A percentile compares a stretch with the other conserved stretches of the same genome.
phyloP scores from a whole-genome alignment of 495 filamentous ascomycete species.

The Achaetomiella virescens region DNA sequence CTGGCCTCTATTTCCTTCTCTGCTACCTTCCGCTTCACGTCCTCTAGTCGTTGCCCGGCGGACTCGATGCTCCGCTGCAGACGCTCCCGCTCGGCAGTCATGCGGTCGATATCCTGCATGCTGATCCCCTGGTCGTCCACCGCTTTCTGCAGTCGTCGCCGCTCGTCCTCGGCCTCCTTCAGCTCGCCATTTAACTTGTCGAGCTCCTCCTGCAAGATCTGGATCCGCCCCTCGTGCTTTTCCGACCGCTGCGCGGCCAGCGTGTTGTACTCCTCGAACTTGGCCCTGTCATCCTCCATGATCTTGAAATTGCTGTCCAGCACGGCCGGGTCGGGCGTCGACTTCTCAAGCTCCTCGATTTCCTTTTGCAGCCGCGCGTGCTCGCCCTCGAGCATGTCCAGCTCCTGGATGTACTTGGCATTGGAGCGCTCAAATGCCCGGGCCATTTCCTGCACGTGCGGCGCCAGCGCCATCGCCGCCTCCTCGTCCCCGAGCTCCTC shows the following conservation, averaged over 20 bases:
- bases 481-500: slow-evolving; percentile 82
- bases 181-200: slow-evolving; percentile 72
- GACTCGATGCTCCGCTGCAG: slow-evolving; percentile 78
- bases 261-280: slow-evolving; percentile 88
- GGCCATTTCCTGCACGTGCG: slow-evolving; percentile 86
- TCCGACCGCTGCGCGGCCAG: slow-evolving; percentile 71
- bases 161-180: slow-evolving; percentile 71
- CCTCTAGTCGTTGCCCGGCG: slow-evolving; percentile 66
- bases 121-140: slow-evolving; percentile 91
- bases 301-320: slow-evolving; percentile 80
- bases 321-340: slow-evolving; percentile 70
- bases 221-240: slow-evolving; percentile 70
- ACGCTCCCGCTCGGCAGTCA: slow-evolving; percentile 90
- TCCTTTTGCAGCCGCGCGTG: slow-evolving; percentile 70
- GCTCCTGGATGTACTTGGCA: slow-evolving; percentile 69
- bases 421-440: slow-evolving; percentile 80
- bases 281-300: slow-evolving; percentile 81
- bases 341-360: slow-evolving; percentile 81
- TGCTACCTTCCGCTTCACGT: slow-evolving; percentile 70
- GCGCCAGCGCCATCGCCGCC: slow-evolving; percentile 63
- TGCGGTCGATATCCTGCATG: slow-evolving; percentile 95
- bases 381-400: slow-evolving; percentile 77
- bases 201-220: slow-evolving; percentile 72
- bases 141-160: slow-evolving; percentile 67
- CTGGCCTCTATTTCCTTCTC: slow-evolving; percentile 81